Conservation (phyloP, 164 flowering plant species). For the Macadamia tetraphylla region DNA sequence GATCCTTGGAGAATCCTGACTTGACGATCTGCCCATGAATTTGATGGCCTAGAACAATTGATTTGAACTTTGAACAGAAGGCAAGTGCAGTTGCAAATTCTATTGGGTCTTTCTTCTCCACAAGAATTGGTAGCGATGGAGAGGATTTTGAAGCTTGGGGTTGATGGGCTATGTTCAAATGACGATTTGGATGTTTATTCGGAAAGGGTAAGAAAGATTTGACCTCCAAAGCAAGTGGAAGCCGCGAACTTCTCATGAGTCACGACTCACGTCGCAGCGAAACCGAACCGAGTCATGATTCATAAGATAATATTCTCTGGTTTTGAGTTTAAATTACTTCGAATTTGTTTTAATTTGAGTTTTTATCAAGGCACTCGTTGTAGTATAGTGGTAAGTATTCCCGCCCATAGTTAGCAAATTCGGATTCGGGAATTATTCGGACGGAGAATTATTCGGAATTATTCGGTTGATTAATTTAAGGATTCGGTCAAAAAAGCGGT, state of each 20-base stretch:
- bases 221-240: background rate
- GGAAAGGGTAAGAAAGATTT: background rate
- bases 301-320: no score
- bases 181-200: background rate
- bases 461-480: no score
- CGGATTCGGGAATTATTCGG: no score
- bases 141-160: conserved; percentile 2
- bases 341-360: no score
- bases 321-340: no score
- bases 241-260: conserved; percentile 5
- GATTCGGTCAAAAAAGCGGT: no score
- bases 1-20: conserved; percentile 24
- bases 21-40: conserved; percentile 34
- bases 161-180: background rate
- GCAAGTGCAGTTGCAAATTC: conserved; percentile 24
- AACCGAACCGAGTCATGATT: no score
- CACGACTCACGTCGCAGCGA: no score
- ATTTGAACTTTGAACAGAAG: conserved; percentile 20
- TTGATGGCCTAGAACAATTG: conserved; percentile 24
- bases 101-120: conserved; percentile 8
- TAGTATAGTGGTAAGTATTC: no score
- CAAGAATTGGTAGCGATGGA: background rate
- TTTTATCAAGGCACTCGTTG: no score
- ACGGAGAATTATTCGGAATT: no score
- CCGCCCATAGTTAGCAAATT: no score